Evolutionary conservation across 352 stramenopile species (phyloP), one percentile per base, ranked within the genome.

Genomic region (Globisporangium lucens): DNA sequence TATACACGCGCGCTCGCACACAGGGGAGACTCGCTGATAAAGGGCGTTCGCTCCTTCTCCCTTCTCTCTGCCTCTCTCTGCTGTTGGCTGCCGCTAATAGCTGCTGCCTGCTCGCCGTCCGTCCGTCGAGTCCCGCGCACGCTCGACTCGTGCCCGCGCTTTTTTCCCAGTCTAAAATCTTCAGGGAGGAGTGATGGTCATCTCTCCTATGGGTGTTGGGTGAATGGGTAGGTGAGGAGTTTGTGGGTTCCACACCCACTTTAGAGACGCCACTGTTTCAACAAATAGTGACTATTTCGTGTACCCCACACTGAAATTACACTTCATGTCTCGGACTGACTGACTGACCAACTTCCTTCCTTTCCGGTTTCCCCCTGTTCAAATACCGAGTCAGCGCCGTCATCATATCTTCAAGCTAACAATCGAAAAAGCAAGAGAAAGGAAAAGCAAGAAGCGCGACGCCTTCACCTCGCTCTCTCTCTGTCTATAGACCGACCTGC

Each of bases 351-450:
- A 6, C 43, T 59, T 59, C 53, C 53, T 59, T 59, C 53, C 53
- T 29, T 43, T 1, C 36, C 15, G 13, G 36, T 15, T 43, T 46
- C 38, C 38, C 38, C 38, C 38, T 46, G 38, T 20, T 46, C 10
- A 46, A 46, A 38, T 12, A 46, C 22, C 53, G 8, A 59, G 29
- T 41, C 53, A 59, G 53, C 29, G 43, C 53, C 53, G 5, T 33
- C 53, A 22, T 59, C 53, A 59, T 59, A 59, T 59, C 53, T 59
- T 59, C 29, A 59, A 59, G 53, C 53, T 46, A 46, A 46, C 12
- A 46, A 46, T 24, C 43, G 17, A 24, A n/a, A 49, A 51, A 8
- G 9, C 35, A 15, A 10, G 15, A 59, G 35, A 35, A 59, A 10
- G 52, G 13, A 58, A 41, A 22, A 30, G 24, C 15, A 58, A 35